A percentile compares a stretch with the other conserved stretches of the same genome.
phyloP scores from a whole-genome alignment of 805 yeast genomes.

The Candida oleophila region DNA sequence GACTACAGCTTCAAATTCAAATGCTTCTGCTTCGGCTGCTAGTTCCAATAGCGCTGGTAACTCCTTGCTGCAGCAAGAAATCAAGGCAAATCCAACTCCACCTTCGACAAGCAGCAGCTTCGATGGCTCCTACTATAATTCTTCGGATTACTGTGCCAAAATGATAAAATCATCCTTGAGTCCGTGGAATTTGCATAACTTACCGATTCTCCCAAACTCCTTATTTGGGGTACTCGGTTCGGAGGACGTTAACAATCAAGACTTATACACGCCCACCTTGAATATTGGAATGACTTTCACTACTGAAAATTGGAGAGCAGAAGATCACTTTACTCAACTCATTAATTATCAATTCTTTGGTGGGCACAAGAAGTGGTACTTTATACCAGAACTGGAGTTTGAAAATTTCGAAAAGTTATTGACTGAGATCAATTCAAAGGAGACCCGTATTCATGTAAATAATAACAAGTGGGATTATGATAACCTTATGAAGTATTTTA shows the following conservation, averaged over 20 bases:
- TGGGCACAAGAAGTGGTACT: constrained; percentile 56
- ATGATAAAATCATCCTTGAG: constrained; percentile 23
- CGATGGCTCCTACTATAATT: constrained; percentile 15
- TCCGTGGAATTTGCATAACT: constrained; percentile 60
- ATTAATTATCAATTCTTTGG: constrained; percentile 59
- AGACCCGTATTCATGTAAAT: constrained; percentile 19
- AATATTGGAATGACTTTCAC: constrained; percentile 55
- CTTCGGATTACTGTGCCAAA: constrained; percentile 17
- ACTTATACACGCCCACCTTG: constrained; percentile 43
- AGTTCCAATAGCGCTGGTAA: neutral
- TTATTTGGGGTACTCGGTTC: constrained; percentile 44
- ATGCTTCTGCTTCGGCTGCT: neutral
- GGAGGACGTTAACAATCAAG: constrained; percentile 42
- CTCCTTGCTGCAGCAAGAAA: neutral
- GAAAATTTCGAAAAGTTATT: constrained; percentile 49
- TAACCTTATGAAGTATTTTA: constrained; percentile 15
- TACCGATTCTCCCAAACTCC: constrained; percentile 51
- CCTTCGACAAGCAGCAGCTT: neutral
- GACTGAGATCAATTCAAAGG: constrained; percentile 5
- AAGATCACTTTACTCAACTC: constrained; percentile 58
- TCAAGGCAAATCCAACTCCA: neutral
- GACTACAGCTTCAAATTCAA: neutral
- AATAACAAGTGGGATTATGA: constrained; percentile 19
- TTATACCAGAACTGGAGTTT: constrained; percentile 57
- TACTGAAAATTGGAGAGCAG: constrained; percentile 55